phyloP scores from a whole-genome alignment of 768 basidiomycete species.

The Suillus americanus region DNA sequence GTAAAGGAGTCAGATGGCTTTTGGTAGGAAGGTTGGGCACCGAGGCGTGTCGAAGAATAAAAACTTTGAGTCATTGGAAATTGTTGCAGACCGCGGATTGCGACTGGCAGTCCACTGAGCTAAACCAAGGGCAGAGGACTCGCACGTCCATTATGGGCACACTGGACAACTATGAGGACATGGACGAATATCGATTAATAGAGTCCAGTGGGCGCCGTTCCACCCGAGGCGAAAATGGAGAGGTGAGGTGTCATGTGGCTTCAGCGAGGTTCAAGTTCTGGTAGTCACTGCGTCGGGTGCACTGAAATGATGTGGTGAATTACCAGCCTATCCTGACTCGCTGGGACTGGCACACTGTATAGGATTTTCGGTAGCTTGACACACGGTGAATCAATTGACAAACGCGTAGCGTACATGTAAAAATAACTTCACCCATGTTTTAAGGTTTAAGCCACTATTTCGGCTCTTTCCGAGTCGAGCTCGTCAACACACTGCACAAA shows the following conservation, averaged over 20 bases:
- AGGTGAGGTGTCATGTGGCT: neutral
- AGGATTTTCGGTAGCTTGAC: no score
- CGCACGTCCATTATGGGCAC: neutral
- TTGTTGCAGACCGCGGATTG: neutral
- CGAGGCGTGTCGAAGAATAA: neutral
- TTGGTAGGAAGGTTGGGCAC: neutral
- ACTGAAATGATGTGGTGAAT: neutral
- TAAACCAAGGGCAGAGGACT: neutral
- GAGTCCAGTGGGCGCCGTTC: neutral
- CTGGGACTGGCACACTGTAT: slow-evolving; percentile 88
- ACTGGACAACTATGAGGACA: neutral
- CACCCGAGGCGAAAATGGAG: neutral
- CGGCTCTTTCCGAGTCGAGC: no score
- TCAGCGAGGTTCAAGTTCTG: neutral
- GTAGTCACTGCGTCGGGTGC: neutral
- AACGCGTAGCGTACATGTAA: no score
- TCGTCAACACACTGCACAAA: no score
- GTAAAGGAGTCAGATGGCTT: neutral
- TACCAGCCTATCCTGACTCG: slow-evolving; percentile 57
- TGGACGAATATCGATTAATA: neutral
- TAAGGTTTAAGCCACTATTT: no score
- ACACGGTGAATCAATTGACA: no score
- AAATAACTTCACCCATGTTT: no score
- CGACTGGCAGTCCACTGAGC: neutral
- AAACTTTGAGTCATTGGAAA: neutral